A percentile compares a stretch with the other conserved stretches of the same genome.
Evolutionary conservation across 768 basidiomycete species (phyloP).

Genomic region (Mycena rosella): DNA sequence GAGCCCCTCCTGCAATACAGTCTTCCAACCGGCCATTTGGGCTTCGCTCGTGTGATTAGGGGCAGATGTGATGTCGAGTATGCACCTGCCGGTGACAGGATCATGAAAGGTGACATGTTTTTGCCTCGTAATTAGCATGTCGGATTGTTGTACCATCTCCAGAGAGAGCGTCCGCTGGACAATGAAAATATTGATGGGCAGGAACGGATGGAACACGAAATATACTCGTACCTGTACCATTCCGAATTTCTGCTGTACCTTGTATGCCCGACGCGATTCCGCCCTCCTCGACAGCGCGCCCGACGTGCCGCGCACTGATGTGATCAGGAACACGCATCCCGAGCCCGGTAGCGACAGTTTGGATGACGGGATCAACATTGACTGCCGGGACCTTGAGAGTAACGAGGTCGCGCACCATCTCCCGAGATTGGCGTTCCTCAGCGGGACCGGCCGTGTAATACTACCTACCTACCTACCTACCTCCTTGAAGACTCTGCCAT

Average conservation of each 20-base stretch:
- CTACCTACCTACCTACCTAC: too few relatives aligned
- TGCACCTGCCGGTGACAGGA: background rate
- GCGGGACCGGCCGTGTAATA: too few relatives aligned
- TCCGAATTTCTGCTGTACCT: background rate
- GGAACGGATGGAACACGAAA: too few relatives aligned
- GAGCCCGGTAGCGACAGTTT: conserved; percentile 1
- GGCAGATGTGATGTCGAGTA: conserved; percentile 32
- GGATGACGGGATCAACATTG: conserved; percentile 11
- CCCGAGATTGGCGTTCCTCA: conserved; percentile 9
- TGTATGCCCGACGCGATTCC: conserved; percentile 19
- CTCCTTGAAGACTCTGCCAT: background rate
- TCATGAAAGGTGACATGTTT: conserved; percentile 10
- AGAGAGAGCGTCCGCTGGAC: background rate
- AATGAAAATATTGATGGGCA: too few relatives aligned
- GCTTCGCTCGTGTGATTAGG: conserved; percentile 44
- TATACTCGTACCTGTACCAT: background rate
- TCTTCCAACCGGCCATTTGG: conserved; percentile 39
- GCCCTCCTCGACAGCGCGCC: conserved; percentile 7
- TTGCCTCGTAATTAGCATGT: conserved; percentile 37
- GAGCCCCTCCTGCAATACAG: background rate
- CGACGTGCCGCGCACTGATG: conserved; percentile 8
- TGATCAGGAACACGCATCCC: background rate
- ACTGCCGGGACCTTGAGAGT: background rate
- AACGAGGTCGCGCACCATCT: conserved; percentile 20
- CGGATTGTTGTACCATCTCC: conserved; percentile 41